Conservation (phyloP, 495 filamentous ascomycete species). For the Tuber melanosporum region DNA sequence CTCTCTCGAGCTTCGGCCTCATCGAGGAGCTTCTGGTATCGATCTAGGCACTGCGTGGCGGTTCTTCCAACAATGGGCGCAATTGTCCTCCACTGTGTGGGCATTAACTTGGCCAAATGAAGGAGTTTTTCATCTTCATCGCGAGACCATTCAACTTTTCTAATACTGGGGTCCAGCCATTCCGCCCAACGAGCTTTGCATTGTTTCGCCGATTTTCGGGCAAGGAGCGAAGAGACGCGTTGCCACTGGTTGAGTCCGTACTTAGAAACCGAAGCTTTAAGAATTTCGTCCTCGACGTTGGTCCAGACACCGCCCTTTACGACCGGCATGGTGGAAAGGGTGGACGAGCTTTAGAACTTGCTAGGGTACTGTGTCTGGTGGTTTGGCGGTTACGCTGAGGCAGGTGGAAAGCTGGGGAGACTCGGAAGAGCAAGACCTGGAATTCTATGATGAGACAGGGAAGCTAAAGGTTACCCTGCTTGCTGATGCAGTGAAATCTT, state of each 20-base stretch:
- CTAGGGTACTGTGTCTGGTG: conserved; percentile 50
- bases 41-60: conserved; percentile 91
- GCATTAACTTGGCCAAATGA: conserved; percentile 96
- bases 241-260: conserved; percentile 99
- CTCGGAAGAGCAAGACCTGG: background rate
- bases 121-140: conserved; percentile 98
- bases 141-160: conserved; percentile 96
- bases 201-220: conserved; percentile 96
- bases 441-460: background rate
- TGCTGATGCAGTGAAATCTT: background rate
- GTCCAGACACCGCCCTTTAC: conserved; percentile 97
- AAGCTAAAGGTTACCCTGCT: background rate
- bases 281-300: conserved; percentile 78
- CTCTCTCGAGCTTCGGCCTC: conserved; percentile 86
- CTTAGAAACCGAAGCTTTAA: conserved; percentile 92
- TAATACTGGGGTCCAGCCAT: conserved; percentile 96
- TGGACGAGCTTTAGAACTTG: conserved; percentile 46
- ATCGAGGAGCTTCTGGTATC: conserved; percentile 93
- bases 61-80: conserved; percentile 94
- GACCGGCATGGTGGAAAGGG: conserved; percentile 66
- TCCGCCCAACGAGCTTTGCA: conserved; percentile 98
- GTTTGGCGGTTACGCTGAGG: conserved; percentile 46
- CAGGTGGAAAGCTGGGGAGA: conserved; percentile 40
- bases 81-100: conserved; percentile 97
- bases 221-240: conserved; percentile 92